These are phyloP conservation scores for Phytophthora rubi DNA, from an alignment of 352 stramenopile genomes.

Conservation along the genomic window DNA sequence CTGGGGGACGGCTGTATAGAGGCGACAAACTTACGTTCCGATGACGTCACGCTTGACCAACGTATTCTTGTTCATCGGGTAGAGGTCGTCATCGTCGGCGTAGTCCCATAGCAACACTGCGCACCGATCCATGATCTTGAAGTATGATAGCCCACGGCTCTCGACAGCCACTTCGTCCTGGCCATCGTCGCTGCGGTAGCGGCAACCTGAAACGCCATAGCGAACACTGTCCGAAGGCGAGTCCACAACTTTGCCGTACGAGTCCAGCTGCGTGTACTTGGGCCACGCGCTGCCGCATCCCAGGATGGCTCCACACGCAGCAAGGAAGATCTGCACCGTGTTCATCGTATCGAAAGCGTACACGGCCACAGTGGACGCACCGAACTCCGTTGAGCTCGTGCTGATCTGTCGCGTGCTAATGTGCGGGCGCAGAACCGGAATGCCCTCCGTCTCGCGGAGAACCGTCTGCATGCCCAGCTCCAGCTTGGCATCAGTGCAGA, in stretches of 20 bases:
- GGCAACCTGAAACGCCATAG: conserved; percentile 38
- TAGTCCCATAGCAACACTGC: conserved; percentile 43
- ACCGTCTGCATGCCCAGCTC: conserved; percentile 43
- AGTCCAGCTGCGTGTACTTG: conserved; percentile 37
- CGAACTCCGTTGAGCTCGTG: conserved; percentile 40
- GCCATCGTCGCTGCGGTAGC: conserved; percentile 40
- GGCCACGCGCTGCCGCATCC: conserved; percentile 34
- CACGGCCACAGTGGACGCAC: conserved; percentile 35
- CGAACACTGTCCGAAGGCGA: conserved; percentile 35
- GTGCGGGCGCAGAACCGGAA: conserved; percentile 31
- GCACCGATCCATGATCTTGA: conserved; percentile 37
- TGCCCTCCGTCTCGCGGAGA: conserved; percentile 37
- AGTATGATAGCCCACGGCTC: conserved; percentile 42
- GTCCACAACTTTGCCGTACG: conserved; percentile 37
- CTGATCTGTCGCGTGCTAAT: conserved; percentile 35
- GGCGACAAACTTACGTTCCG: conserved; percentile 36
- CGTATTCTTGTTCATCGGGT: conserved; percentile 35
- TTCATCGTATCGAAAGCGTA: conserved; percentile 50
- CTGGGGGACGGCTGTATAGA: not conserved
- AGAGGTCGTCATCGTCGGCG: conserved; percentile 37
- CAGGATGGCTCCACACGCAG: conserved; percentile 36
- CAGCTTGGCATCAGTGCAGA: conserved; percentile 40
- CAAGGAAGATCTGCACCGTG: conserved; percentile 46
- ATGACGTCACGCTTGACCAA: conserved; percentile 44
- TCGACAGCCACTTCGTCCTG: conserved; percentile 37